Conservation (phyloP, 495 filamentous ascomycete species). For the Penicillium coffeae region DNA sequence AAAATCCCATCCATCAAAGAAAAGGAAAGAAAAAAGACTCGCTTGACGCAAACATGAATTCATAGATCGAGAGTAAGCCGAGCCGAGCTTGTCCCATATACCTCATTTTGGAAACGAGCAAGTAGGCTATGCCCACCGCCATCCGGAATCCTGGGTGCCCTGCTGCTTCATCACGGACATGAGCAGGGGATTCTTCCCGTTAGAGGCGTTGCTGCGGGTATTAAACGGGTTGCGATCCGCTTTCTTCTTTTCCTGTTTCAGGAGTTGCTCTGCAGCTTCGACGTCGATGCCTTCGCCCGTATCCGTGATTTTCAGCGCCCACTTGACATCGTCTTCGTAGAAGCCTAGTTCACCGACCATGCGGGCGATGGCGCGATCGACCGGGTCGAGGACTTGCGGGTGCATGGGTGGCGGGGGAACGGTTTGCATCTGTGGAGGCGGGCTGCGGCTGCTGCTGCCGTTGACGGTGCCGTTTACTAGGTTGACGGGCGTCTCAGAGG, state of each 20-base stretch:
- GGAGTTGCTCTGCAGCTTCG: slow-evolving; percentile 39
- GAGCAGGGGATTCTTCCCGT: slow-evolving; percentile 20
- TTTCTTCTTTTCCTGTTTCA: slow-evolving; percentile 42
- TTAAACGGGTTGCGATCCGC: slow-evolving; percentile 16
- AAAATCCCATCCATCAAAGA: no score
- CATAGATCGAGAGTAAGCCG: no score
- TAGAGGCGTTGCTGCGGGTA: not conserved
- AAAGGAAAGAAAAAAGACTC: no score
- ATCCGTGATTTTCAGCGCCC: slow-evolving; percentile 51
- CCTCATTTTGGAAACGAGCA: no score
- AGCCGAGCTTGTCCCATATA: no score
- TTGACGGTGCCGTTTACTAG: not conserved
- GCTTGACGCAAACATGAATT: no score
- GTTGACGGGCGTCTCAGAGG: not conserved
- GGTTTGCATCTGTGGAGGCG: slow-evolving; percentile 1
- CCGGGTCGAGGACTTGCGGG: slow-evolving; percentile 49
- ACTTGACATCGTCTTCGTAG: slow-evolving; percentile 43
- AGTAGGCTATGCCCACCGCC: slow-evolving; percentile 30
- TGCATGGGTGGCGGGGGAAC: slow-evolving; percentile 18
- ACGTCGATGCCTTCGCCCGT: slow-evolving; percentile 48
- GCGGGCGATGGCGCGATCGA: slow-evolving; percentile 45
- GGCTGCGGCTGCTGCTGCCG: slow-evolving; percentile 1
- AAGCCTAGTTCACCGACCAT: slow-evolving; percentile 50
- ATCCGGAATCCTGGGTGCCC: slow-evolving; percentile 29
- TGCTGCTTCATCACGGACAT: slow-evolving; percentile 29